Evolutionary conservation across 164 flowering plant species (phyloP), one percentile per base, ranked within the genome.

Genomic region (Piper longum): DNA sequence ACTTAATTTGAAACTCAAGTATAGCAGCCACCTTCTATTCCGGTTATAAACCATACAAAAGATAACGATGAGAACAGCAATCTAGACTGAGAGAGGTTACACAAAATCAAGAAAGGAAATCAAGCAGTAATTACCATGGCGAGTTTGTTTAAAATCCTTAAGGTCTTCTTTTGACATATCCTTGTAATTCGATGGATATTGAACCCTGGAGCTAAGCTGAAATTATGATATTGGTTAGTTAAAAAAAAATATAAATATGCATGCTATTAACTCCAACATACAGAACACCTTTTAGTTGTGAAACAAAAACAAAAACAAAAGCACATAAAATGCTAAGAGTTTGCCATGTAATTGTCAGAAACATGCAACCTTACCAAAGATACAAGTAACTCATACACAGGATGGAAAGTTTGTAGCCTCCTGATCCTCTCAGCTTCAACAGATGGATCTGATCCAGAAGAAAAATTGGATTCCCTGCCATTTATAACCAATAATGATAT

Each of bases 121-220:
- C 8, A 48, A 48, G 52, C 52, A 5, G 14, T 48, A 48, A 48
- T 48, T 48, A 95, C 99, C 99, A 79, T 83, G 81, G 87, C 97
- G 89, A 59, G 95, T 95, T 61, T 91, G 93, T 73, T 88, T 91
- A 70, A 95, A 90, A 62, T 95, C 99, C 72, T 78, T 89, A 67
- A 79, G 83, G 74, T 95, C 97, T 81, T 95, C 99, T 65, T 72
- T 82, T 26, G 95, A 87, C 66, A 95, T 82, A 57, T 80, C 82
- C 74, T 81, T 79, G 79, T 85, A 83, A 71, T 87, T 89, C 58
- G 79, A 71, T 9, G 99, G 93, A 79, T 91, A 89, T 65, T 87
- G 85, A 81, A 91, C 96, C 61, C 92, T 85, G 72, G 79, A 89
- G 69, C 84, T 81, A 71, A 91, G 96, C 99, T 93, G 26, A 26